A percentile compares a stretch with the other conserved stretches of the same genome.
Conservation (phyloP, 2,329 filamentous ascomycete species). For the Hypoxylon rubiginosum region DNA sequence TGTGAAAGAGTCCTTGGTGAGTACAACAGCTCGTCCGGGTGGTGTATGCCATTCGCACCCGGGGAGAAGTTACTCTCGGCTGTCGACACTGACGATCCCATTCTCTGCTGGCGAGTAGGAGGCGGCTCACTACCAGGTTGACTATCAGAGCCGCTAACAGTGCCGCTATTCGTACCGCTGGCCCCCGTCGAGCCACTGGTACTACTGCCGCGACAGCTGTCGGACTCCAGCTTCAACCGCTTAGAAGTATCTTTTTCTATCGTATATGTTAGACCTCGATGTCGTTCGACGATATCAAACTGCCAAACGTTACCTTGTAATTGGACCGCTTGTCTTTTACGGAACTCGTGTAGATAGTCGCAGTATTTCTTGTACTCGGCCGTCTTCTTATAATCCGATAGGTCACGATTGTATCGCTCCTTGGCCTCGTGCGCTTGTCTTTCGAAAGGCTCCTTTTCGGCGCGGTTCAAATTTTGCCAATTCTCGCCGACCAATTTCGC, state of each 20-base stretch:
- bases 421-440: slow-evolving; percentile 79
- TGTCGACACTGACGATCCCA: slow-evolving; percentile 63
- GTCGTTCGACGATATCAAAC: not conserved
- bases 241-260: slow-evolving; percentile 65
- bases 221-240: slow-evolving; percentile 61
- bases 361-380: slow-evolving; percentile 75
- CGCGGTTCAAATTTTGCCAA: slow-evolving; percentile 78
- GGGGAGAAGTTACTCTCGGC: slow-evolving; percentile 62
- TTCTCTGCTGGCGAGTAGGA: slow-evolving; percentile 60
- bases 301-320: slow-evolving; percentile 63
- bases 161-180: slow-evolving; percentile 56
- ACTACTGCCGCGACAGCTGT: slow-evolving; percentile 56
- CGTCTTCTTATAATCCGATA: slow-evolving; percentile 84
- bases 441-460: slow-evolving; percentile 80
- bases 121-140: slow-evolving; percentile 64
- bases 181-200: slow-evolving; percentile 59
- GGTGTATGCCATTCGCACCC: slow-evolving; percentile 52
- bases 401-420: slow-evolving; percentile 80
- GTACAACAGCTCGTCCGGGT: slow-evolving; percentile 59
- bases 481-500: slow-evolving; percentile 85
- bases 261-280: slow-evolving; percentile 36
- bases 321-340: slow-evolving; percentile 74
- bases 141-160: slow-evolving; percentile 63
- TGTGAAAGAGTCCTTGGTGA: slow-evolving; percentile 59
- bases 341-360: slow-evolving; percentile 82